phyloP scores from a whole-genome alignment of 106 monocot genomes.

The Dendrobium nobile region DNA sequence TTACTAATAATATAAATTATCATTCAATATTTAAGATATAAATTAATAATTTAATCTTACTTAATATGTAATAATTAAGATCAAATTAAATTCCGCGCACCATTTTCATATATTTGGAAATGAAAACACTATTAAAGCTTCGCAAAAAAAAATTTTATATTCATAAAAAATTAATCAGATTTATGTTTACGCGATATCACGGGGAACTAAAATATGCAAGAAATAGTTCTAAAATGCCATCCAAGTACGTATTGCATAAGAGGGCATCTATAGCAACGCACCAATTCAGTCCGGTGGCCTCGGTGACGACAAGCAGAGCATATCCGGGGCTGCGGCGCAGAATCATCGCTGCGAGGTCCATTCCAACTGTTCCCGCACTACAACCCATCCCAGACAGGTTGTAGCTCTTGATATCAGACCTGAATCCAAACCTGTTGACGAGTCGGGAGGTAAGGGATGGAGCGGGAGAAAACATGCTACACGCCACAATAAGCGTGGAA shows the following conservation, averaged over 20 bases:
- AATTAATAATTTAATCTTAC: too few species aligned
- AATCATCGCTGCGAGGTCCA: slow-evolving; percentile 38
- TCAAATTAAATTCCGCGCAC: too few species aligned
- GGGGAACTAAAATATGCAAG: too few species aligned
- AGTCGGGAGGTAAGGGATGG: slow-evolving; percentile 44
- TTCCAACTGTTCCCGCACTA: slow-evolving; percentile 29
- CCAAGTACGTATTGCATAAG: not conserved
- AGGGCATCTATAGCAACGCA: not conserved
- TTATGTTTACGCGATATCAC: too few species aligned
- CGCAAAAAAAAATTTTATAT: too few species aligned
- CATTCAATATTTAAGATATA: too few species aligned
- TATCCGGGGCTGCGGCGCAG: slow-evolving; percentile 14
- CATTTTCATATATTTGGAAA: too few species aligned
- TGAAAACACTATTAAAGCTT: too few species aligned
- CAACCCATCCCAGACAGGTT: slow-evolving; percentile 67
- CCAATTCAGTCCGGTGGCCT: slow-evolving; percentile 52
- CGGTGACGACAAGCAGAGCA: slow-evolving; percentile 40
- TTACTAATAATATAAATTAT: too few species aligned
- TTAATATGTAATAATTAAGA: too few species aligned
- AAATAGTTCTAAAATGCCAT: too few species aligned
- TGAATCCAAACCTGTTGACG: slow-evolving; percentile 24
- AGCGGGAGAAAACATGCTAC: slow-evolving; percentile 35
- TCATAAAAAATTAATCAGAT: too few species aligned
- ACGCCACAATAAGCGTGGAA: slow-evolving; percentile 35
- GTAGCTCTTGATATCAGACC: slow-evolving; percentile 22